Base-by-base conservation (phyloP, 768 basidiomycete species). In the Fomitopsis serialis region DNA sequence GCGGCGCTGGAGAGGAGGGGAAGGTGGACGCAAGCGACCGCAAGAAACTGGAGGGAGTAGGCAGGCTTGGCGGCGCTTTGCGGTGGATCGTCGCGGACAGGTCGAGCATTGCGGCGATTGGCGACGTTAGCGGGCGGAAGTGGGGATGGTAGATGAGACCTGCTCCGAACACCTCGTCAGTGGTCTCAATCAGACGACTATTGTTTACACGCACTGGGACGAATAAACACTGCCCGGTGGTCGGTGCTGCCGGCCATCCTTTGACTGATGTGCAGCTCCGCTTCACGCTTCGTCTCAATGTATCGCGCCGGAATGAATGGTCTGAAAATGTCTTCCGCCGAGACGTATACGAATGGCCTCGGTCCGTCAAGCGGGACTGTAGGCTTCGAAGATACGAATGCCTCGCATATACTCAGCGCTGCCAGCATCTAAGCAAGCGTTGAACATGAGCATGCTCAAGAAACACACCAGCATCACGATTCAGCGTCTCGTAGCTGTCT, bases 121-220 rank as follows among this genome's bases (percentile, higher is more conserved):
- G 87, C 40, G 92, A 87, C 10, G 88, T 87, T 45, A 95, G 63
- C n/a, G 97, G 97, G 42, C 94, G 85, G 59, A 86, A 76, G 69
- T 97, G 93, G 9, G 96, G 89, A 66, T 98, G 96, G 71, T 98
- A 98, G 61, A 99, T 92, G 50, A 99, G 75, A 58, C 95, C 97
- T 93, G 66, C 34, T 32, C 22, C 37, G 37, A 40, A 15, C 37
- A 19, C 6, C 29, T 6, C 29, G 37, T 40, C 37, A 40, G 15
- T 17, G 37, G 15, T 36, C 36, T 40, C 51, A 45, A 23, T 32
- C 44, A 3, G 11, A 19, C 23, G 40, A 29, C 19, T 17, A 9
- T 34, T 23, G 21, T 47, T 22, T 34, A 19, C 48, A 57, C 89
- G 63, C 67, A 98, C 96, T 91, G 34, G 97, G 96, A 54, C 97